A percentile compares a stretch with the other conserved stretches of the same genome.
phyloP scores from a whole-genome alignment of 2,329 filamentous ascomycete species.

The Pseudonectria buxi region DNA sequence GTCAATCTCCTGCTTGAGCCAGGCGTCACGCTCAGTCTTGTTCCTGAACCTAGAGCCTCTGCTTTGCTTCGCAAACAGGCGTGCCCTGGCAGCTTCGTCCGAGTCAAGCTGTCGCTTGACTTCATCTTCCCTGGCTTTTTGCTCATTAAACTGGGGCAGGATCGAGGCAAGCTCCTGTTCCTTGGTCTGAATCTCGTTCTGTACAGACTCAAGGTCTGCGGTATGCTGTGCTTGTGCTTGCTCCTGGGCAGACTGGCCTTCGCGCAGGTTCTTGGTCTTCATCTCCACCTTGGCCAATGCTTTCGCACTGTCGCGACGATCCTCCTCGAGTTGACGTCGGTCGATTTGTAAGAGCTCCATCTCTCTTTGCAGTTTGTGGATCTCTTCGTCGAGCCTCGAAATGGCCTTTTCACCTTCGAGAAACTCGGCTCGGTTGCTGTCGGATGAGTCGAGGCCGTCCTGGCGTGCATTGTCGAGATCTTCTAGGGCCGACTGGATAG shows the following conservation, averaged over 20 bases:
- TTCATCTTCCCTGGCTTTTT: constrained; percentile 65
- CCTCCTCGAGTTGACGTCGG: constrained; percentile 79
- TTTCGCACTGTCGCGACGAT: constrained; percentile 76
- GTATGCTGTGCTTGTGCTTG: constrained; percentile 66
- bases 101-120: constrained; percentile 67
- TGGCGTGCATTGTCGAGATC: constrained; percentile 76
- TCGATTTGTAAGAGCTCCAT: constrained; percentile 81
- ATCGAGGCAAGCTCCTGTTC: constrained; percentile 69
- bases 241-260: constrained; percentile 73
- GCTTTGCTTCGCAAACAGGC: constrained; percentile 87
- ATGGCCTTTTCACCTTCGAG: constrained; percentile 74
- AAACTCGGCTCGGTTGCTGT: constrained; percentile 71
- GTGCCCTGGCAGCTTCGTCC: constrained; percentile 66
- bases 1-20: constrained; percentile 71
- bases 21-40: constrained; percentile 82
- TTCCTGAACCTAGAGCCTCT: constrained; percentile 81
- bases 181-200: constrained; percentile 65
- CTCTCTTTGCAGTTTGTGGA: constrained; percentile 72
- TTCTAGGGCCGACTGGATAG: constrained; percentile 69
- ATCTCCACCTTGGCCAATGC: constrained; percentile 79
- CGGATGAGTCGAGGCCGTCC: constrained; percentile 76
- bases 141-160: constrained; percentile 68
- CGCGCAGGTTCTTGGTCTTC: constrained; percentile 72
- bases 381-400: constrained; percentile 67
- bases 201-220: constrained; percentile 63